phyloP scores from a whole-genome alignment of 208 protist genomes.

The Tritrichomonas musculus region DNA sequence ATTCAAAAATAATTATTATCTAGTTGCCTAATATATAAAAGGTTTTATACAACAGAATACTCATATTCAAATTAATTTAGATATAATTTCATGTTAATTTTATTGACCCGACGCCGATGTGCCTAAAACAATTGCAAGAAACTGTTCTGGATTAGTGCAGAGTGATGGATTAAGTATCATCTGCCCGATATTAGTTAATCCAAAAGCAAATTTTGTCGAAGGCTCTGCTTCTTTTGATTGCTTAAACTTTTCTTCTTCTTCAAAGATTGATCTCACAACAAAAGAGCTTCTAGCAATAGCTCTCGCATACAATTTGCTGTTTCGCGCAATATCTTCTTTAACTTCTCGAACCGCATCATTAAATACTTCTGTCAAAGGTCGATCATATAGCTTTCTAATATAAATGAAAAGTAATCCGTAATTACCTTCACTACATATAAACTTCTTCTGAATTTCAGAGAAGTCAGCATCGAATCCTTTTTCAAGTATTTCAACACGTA shows the following conservation, averaged over 20 bases:
- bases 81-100: too few relatives aligned
- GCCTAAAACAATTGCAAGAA: neutral
- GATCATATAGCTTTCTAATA: neutral
- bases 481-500: slow-evolving; percentile 52
- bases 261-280: neutral
- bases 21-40: too few relatives aligned
- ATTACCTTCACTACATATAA: neutral
- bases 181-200: neutral
- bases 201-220: neutral
- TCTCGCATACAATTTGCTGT: neutral
- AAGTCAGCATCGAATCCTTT: neutral
- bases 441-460: neutral
- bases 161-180: neutral
- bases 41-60: too few relatives aligned
- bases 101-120: neutral
- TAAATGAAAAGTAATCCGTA: neutral
- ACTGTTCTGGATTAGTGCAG: neutral
- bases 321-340: neutral
- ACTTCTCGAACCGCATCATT: neutral
- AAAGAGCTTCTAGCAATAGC: neutral
- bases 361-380: neutral
- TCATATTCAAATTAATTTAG: too few relatives aligned
- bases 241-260: neutral
- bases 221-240: neutral
- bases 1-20: too few relatives aligned